Base-by-base conservation (phyloP, 345 rosid genomes). In the Populus euphratica region DNA sequence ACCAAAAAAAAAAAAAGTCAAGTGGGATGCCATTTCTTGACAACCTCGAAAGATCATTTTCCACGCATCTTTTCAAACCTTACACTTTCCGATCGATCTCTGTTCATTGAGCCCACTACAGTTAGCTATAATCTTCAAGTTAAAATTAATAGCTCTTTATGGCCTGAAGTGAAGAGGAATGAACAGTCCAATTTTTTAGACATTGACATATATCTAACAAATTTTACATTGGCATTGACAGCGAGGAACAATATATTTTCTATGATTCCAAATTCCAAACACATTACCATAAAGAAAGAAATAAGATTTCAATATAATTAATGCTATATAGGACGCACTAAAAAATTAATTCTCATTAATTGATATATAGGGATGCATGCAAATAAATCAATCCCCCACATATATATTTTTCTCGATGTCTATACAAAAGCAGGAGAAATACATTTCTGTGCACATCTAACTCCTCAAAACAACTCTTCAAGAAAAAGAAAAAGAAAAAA, bases 371-470 rank as follows among this genome's bases (percentile, higher is more conserved):
- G 81, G 81, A 66, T 74, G 7, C 33, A 64, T 59, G 14, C 1
- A 66, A 36, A 36, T 75, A 21, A 69, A 72, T 66, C 70, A 63
- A 78, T 49, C 77, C 52, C 64, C 20, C 47, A 18, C 14, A 72
- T 2, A 18, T 3, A 16, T 52, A 39, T 18, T 20, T 18, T 20
- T 17, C 66, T 21, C 2, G 33, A 17, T 75, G 52, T 72, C 71
- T 82, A 66, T 72, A 73, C 50, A 16, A 35, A 33, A 59, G 9
- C 14, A 10, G n/a, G n/a, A 65, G 36, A 65, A 1, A 73, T 50
- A 44, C 68, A 61, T 3, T 35, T 59, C 20, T 44, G 36, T 35
- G 14, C 23, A 20, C 25, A 61, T 6, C 61, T 63, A 77, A 20
- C 35, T 52, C 70, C 64, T 59, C 29, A 4, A 23, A 59, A 23